Conservation (phyloP, 108 stramenopile genomes). For the Seminavis robusta region DNA sequence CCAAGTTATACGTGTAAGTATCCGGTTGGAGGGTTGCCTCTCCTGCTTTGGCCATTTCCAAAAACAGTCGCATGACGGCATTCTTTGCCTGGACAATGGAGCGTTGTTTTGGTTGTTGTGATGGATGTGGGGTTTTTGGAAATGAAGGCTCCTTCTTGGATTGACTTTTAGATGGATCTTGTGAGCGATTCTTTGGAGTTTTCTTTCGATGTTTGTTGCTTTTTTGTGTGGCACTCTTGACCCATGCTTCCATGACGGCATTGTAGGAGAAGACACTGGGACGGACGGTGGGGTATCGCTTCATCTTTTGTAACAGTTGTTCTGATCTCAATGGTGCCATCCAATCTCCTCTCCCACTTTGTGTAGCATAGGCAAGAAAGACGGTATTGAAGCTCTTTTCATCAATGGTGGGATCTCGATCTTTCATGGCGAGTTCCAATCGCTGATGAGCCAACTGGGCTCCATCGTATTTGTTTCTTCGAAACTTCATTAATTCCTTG, state of each 20-base stretch:
- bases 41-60: constrained; percentile 5
- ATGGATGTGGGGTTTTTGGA: neutral
- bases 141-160: neutral
- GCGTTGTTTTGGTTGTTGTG: neutral
- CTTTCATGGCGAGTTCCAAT: constrained; percentile 5
- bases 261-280: constrained; percentile 16
- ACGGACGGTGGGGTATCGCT: neutral
- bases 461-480: constrained; percentile 11
- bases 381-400: constrained; percentile 12
- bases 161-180: too few species aligned
- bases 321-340: constrained; percentile 8
- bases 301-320: constrained; percentile 9
- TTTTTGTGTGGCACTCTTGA: constrained; percentile 6
- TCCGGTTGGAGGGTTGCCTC: neutral
- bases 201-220: too few species aligned
- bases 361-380: constrained; percentile 6
- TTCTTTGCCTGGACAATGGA: too few species aligned
- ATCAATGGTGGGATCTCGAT: constrained; percentile 1
- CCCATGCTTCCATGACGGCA: constrained; percentile 20
- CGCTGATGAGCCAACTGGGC: constrained; percentile 9
- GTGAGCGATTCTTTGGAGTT: too few species aligned
- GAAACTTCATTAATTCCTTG: too few species aligned
- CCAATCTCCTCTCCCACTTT: constrained; percentile 9
- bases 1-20: constrained; percentile 17
- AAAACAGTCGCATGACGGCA: constrained; percentile 3